Evolutionary conservation across 2,329 filamentous ascomycete genomes (phyloP), one percentile per base, ranked within the genome.

Genomic region (Cephalotrichum gorgonifer): DNA sequence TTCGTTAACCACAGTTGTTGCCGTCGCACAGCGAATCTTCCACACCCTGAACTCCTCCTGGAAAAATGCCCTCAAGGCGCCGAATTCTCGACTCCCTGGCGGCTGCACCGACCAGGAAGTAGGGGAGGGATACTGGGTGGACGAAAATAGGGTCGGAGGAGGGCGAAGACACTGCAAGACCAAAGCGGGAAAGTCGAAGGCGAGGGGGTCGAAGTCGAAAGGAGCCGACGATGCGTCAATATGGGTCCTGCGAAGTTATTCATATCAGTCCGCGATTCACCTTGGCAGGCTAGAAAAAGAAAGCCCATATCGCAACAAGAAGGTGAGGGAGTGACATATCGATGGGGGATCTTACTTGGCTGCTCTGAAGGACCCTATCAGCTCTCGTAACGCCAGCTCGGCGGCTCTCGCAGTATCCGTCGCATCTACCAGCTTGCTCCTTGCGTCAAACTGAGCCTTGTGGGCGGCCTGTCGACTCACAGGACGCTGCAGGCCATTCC

Each of bases 171-270:
- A 84, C 54, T 85, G 86, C 11, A 96, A 77, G 31, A 85, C 88
- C 38, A 97, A 75, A 6, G 86, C 83, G 6, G 90, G 88, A 58
- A 95, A 96, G 52, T 88, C 88, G 62, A 95, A 80, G 5, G 85
- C 75, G 52, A 90, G 79, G 30, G 91, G 85, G 55, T 96, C 87
- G 66, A 95, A 94, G 55, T 91, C 86, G 57, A 84, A 83, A 3
- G 80, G 79, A 56, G 72, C 69, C 8, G 76, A 75, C 47, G 69
- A 68, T 54, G 73, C 69, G 52, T 80, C 73, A 44, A 80, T 68
- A 43, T 78, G 72, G 57, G 74, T 71, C 56, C 78, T 81, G 53
- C 22, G n/a, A 27, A 43, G 25, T 25, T 25, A 12, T 7, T 26
- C 17, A 39, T n/a, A n/a, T 22, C n/a, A 41, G 30, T 43, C 23